Evolutionary conservation across 2,329 filamentous ascomycete genomes (phyloP).

Genomic region (Pseudogymnoascus sp.): DNA sequence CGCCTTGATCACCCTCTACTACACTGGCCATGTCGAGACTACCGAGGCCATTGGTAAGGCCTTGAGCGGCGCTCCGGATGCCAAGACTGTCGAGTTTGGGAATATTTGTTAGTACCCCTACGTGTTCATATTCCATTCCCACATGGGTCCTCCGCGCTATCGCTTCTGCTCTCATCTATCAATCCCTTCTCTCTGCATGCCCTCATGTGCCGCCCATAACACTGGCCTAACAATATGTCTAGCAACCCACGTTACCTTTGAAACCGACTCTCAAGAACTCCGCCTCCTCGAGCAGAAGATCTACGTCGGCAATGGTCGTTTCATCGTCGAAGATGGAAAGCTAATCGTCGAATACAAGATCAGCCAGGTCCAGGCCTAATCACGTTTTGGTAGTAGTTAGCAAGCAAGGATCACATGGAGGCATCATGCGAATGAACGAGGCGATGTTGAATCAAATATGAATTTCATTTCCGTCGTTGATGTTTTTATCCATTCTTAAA

Average conservation of each 20-base stretch:
- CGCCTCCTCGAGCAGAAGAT: constrained; percentile 33
- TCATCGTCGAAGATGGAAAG: constrained; percentile 32
- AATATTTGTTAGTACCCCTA: constrained; percentile 31
- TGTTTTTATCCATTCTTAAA: constrained; percentile 8
- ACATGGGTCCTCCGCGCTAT: background rate
- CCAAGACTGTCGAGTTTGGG: constrained; percentile 35
- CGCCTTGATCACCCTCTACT: constrained; percentile 32
- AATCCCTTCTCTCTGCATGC: background rate
- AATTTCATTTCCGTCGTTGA: constrained; percentile 8
- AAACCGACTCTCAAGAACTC: constrained; percentile 32
- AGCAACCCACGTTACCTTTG: constrained; percentile 34
- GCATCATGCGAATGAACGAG: background rate
- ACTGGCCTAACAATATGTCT: background rate
- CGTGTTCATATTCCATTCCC: background rate
- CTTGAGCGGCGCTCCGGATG: constrained; percentile 30
- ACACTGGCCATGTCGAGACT: constrained; percentile 34
- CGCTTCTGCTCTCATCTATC: background rate
- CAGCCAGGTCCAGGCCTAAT: constrained; percentile 26
- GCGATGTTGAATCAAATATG: constrained; percentile 5
- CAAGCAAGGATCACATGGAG: background rate
- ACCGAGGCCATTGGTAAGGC: constrained; percentile 29
- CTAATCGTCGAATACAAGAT: constrained; percentile 38
- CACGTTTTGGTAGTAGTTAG: background rate
- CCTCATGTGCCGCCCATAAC: background rate
- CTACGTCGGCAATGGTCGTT: constrained; percentile 37